Evolutionary conservation across 345 rosid species (phyloP).

Genomic region (Lepidium aucheri): DNA sequence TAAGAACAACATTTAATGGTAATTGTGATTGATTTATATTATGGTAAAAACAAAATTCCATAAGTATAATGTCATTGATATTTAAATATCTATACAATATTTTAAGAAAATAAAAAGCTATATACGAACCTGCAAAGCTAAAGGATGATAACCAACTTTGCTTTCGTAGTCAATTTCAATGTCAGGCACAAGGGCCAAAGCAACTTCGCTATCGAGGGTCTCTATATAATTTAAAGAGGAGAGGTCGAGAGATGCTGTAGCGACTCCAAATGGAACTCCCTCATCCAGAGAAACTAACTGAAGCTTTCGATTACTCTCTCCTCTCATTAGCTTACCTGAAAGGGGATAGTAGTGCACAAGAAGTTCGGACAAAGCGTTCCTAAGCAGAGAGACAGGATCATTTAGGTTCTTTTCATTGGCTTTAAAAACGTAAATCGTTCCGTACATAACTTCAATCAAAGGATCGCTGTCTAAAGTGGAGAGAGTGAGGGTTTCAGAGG

Average conservation of each 20-base stretch:
- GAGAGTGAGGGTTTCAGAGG: constrained; percentile 26
- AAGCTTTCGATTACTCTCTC: constrained; percentile 28
- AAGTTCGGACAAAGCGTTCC: constrained; percentile 43
- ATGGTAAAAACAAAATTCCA: neutral
- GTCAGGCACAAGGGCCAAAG: constrained; percentile 20
- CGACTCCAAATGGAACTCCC: constrained; percentile 45
- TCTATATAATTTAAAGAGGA: constrained; percentile 33
- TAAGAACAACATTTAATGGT: neutral
- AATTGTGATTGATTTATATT: neutral
- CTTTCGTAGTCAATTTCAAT: constrained; percentile 6
- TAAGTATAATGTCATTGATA: neutral
- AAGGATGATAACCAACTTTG: constrained; percentile 24
- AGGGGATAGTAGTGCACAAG: constrained; percentile 42
- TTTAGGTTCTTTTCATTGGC: constrained; percentile 2
- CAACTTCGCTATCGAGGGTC: constrained; percentile 23
- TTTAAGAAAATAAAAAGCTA: neutral
- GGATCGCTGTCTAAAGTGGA: constrained; percentile 38
- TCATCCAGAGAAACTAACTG: constrained; percentile 13
- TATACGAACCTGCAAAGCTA: constrained; percentile 32
- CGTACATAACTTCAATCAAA: constrained; percentile 26
- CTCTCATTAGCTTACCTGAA: constrained; percentile 38
- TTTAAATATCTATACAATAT: neutral
- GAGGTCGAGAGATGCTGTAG: neutral
- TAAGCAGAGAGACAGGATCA: constrained; percentile 22
- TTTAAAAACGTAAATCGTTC: constrained; percentile 30